Evolutionary conservation across 2,329 filamentous ascomycete species (phyloP), one percentile per base, ranked within the genome.

Genomic region (Fusarium nisikadoi): DNA sequence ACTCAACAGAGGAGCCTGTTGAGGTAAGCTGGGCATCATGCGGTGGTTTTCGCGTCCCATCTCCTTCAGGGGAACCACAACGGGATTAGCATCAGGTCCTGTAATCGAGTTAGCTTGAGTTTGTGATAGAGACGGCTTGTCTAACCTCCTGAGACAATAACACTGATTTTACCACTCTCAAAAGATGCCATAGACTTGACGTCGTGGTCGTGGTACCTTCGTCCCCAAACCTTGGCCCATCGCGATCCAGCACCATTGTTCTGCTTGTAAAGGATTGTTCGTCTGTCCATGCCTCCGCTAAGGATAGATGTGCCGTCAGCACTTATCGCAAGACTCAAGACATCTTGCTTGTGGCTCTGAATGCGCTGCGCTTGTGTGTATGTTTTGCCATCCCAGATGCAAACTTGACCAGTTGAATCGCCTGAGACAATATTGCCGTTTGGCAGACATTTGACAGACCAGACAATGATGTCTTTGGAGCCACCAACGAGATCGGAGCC

Each of bases 141-240:
- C 86, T 82, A 85, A 93, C 94, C 96, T 88, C 96, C 96, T 71
- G 95, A 97, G 20, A 97, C 93, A 16, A 97, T 86, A 61, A 98
- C 90, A 77, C 94, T 98, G 78, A 97, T 89, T 54, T 90, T 90
- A 55, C 89, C 91, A 57, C 92, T 92, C 81, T 99, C 96, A 72
- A 95, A 98, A 0, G 93, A 91, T 38, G 94, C 93, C 90, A 98
- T 93, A 2, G 94, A 90, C 84, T 98, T 98, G 77, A 98, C 94
- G 83, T 99, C 96, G 81, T 98, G 95, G 49, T 92, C 90, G 79
- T 99, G 96, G 79, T 95, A 95, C 78, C 94, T 88, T 73, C 93
- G 89, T 79, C 97, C 94, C 81, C 90, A 93, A n/a, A 94, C 87
- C 81, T 96, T 95, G 65, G 89, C 89, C 96, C 96, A 99, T 78